Conservation (phyloP, 2,329 filamentous ascomycete species). For the Scedosporium boydii region DNA sequence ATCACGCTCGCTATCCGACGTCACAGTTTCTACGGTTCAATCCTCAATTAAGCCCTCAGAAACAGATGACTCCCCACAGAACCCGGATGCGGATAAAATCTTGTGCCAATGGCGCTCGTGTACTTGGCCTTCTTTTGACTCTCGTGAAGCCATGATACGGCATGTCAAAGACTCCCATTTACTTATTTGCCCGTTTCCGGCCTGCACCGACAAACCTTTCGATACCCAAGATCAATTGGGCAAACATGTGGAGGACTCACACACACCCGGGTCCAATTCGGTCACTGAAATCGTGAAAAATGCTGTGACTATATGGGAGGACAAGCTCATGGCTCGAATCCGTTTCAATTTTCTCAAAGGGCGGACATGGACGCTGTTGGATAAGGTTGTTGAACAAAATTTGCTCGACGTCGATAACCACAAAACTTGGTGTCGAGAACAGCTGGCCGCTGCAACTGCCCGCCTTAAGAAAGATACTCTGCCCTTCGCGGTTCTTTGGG, state of each 20-base stretch:
- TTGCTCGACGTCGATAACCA: background rate
- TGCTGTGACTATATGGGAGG: background rate
- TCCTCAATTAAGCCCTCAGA: background rate
- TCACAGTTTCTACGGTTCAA: background rate
- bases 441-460: background rate
- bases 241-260: background rate
- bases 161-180: background rate
- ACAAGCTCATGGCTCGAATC: background rate
- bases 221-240: background rate
- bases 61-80: background rate
- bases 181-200: background rate
- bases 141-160: background rate
- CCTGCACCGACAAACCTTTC: background rate
- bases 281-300: background rate
- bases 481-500: slow-evolving; percentile 31
- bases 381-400: background rate
- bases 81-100: background rate
- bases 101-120: background rate
- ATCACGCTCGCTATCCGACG: too few species aligned
- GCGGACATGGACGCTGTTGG: background rate
- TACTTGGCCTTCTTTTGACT: background rate
- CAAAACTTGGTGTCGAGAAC: background rate
- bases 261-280: background rate
- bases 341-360: background rate
- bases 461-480: slow-evolving; percentile 16